Evolutionary conservation across 1,139 yeast genomes (phyloP), one percentile per base, ranked within the genome.

Genomic region (Neolecta irregularis): DNA sequence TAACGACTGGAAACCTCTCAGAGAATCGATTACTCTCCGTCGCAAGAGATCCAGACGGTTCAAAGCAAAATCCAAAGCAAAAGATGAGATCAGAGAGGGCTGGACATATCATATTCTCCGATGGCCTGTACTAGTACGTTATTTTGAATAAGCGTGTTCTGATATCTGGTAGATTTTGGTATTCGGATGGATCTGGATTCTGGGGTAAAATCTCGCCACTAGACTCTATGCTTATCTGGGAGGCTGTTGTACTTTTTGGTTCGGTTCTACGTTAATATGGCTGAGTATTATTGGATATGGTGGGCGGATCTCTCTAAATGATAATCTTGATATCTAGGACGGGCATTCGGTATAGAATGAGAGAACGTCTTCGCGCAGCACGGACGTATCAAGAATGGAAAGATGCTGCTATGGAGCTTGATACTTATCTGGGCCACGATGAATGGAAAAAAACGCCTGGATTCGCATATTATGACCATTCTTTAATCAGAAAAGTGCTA

Each of bases 391-490:
- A 60, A 3, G 81, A 77, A 43, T 78, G 88, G 79, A 56, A 66
- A 4, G 51, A 54, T 12, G 67, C 67, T 44, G 88, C 91, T 1
- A 49, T 62, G 31, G 58, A 55, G 3, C 53, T 78, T 34, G 91
- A 78, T 49, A 54, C 62, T 25, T 66, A 59, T 48, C 57, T 77
- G 32, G 69, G 73, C 7, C 57, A 74, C 21, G 72, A 72, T 42
- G 62, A 64, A 38, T 78, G 91, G 91, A 67, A 71, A 33, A 48
- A 56, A 9, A 72, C 70, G 41, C 74, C 76, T 12, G 60, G 62
- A 43, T 75, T 74, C 45, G 71, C 72, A 19, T 74, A 72, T 48
- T 78, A 77, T 51, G 88, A 78, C 52, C 72, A 70, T 53, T 64
- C 62, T 33, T 72, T 80, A 0, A 58, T 78, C 8, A 54, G 61